Conservation (phyloP, 495 filamentous ascomycete species). For the Aspergillus heteromorphus region DNA sequence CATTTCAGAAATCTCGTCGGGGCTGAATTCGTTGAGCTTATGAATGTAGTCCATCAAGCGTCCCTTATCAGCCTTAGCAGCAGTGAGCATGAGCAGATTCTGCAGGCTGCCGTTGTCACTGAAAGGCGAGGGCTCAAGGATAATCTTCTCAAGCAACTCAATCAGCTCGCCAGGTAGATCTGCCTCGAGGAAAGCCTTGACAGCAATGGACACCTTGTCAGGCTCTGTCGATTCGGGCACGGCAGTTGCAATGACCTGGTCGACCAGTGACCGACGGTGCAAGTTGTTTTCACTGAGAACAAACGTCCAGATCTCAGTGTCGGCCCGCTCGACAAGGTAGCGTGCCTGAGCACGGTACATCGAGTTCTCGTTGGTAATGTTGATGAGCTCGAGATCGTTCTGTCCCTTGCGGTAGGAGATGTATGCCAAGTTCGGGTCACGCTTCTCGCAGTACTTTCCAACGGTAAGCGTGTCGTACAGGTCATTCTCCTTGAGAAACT, state of each 20-base stretch:
- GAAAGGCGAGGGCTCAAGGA: conserved; percentile 93
- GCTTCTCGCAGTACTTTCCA: conserved; percentile 98
- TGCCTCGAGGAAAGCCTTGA: conserved; percentile 82
- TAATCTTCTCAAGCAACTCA: conserved; percentile 98
- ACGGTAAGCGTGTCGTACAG: conserved; percentile 90
- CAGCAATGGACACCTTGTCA: conserved; percentile 90
- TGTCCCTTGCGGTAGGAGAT: conserved; percentile 96
- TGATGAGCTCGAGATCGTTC: conserved; percentile 95
- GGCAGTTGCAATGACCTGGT: conserved; percentile 95
- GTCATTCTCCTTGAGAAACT: conserved; percentile 97
- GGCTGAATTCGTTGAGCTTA: conserved; percentile 78
- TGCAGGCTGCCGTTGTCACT: conserved; percentile 95
- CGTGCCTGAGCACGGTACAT: conserved; percentile 98
- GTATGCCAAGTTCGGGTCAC: conserved; percentile 93
- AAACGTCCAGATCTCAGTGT: conserved; percentile 88
- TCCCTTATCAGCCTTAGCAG: conserved; percentile 91
- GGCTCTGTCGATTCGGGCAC: conserved; percentile 93
- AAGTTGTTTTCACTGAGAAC: conserved; percentile 93
- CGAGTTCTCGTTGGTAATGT: conserved; percentile 95
- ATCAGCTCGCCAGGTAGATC: conserved; percentile 94
- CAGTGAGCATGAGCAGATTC: conserved; percentile 94
- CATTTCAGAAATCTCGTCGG: conserved; percentile 86
- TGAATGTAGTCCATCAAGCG: conserved; percentile 97
- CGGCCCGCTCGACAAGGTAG: conserved; percentile 87
- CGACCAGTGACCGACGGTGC: conserved; percentile 85